Evolutionary conservation across 78 protist species (phyloP), one percentile per base, ranked within the genome.

Genomic region (Goniomonas avonlea): DNA sequence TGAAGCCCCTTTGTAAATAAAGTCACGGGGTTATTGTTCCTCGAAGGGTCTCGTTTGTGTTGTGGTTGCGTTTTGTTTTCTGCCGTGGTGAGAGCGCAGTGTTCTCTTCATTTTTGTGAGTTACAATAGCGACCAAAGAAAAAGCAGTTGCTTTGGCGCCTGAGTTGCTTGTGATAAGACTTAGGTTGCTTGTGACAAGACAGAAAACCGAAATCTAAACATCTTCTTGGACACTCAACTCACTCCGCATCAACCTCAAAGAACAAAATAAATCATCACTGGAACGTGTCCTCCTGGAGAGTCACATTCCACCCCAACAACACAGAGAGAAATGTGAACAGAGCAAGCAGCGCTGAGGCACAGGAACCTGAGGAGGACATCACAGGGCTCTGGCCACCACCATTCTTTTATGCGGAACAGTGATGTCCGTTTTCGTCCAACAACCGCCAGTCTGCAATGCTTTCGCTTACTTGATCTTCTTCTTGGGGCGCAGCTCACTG

Each of bases 401-500:
- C 21, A 50, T 50, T 23, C 21, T 23, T 50, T 23, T 23, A 50
- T 23, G 21, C 21, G 21, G 21, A 21, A 50, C 21, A 23, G 58
- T 23, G 21, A 23, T 50, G 58, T 21, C 21, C 21, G 21, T 23
- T 23, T 50, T 50, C 21, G 58, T 50, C 21, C 58, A 23, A 23
- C 21, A 50, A 23, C 58, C 58, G 21, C 21, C 21, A n/a, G n/a
- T n/a, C n/a, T n/a, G n/a, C n/a, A n/a, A n/a, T n/a, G n/a, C n/a
- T n/a, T n/a, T n/a, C 58, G 9, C 50, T 91, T 94, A 95, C 89
- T 98, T 95, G 43, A 95, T 76, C 94, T 96, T 94, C 99, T 98
- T 98, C 98, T 96, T 96, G 83, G 90, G 90, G 87, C 99, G 96
- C 66, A 98, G 92, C 75, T 89, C 53, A 89, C 66, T 92, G 92